Percentiles rank a stretch among this genome's conserved stretches.
These are phyloP conservation scores for Stropharia rugosoannulata DNA, from an alignment of 768 basidiomycete species.

Conservation along the genomic window DNA sequence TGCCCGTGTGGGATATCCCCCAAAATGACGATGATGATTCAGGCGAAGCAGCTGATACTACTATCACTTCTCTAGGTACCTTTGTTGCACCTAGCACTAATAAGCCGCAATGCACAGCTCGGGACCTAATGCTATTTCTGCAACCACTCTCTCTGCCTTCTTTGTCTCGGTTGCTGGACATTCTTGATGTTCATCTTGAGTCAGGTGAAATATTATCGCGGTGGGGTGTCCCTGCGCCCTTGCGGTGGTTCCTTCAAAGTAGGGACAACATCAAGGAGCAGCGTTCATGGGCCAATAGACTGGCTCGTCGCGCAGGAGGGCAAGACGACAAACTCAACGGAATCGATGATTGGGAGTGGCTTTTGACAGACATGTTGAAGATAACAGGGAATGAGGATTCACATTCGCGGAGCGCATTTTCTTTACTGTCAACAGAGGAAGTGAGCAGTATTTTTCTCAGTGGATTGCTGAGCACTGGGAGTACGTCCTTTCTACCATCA, in stretches of 20 bases:
- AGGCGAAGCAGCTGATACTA: conserved; percentile 78
- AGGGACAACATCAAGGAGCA: conserved; percentile 65
- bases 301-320: conserved; percentile 72
- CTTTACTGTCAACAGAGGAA: conserved; percentile 68
- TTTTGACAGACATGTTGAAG: conserved; percentile 90
- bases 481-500: conserved; percentile 51
- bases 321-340: conserved; percentile 51
- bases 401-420: conserved; percentile 75
- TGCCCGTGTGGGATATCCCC: conserved; percentile 83
- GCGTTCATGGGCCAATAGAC: conserved; percentile 80
- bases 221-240: conserved; percentile 81
- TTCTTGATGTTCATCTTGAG: conserved; percentile 92
- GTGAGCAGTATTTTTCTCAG: conserved; percentile 81
- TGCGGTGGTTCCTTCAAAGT: conserved; percentile 91
- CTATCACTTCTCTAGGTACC: conserved; percentile 73
- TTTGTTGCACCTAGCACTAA: conserved; percentile 77
- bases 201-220: conserved; percentile 89
- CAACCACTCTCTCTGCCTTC: conserved; percentile 70
- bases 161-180: conserved; percentile 82
- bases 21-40: conserved; percentile 53
- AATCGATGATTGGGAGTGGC: conserved; percentile 80
- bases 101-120: conserved; percentile 52
- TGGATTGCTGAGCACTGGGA: conserved; percentile 82
- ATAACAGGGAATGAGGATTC: conserved; percentile 64
- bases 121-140: conserved; percentile 82